Conservation (phyloP, 257 asterid species). For the Rhazya stricta region DNA sequence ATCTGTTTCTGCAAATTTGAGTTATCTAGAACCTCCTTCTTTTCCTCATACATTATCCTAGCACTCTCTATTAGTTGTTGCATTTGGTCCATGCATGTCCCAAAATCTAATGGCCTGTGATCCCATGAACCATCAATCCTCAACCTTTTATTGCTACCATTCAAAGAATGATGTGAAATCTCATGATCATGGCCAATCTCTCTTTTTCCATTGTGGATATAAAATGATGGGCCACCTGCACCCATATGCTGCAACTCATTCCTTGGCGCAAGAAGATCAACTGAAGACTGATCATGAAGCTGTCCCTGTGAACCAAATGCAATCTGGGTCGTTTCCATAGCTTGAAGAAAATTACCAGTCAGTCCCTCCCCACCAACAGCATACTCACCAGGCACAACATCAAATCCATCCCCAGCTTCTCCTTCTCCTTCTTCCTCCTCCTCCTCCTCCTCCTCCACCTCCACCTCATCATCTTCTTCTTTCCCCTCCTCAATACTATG, state of each 20-base stretch:
- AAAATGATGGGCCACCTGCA: slow-evolving; percentile 30
- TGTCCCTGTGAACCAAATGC: slow-evolving; percentile 47
- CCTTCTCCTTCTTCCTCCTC: slow-evolving; percentile 37
- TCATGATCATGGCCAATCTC: slow-evolving; percentile 48
- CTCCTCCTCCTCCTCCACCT: slow-evolving; percentile 24
- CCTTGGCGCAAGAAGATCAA: slow-evolving; percentile 28
- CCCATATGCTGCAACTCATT: slow-evolving; percentile 38
- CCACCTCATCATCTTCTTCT: slow-evolving; percentile 33
- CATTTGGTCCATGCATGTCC: slow-evolving; percentile 55
- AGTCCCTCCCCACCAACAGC: slow-evolving; percentile 49
- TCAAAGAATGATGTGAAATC: slow-evolving; percentile 28
- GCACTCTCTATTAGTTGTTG: slow-evolving; percentile 44
- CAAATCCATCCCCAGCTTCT: slow-evolving; percentile 36
- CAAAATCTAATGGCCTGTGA: slow-evolving; percentile 42
- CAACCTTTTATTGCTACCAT: slow-evolving; percentile 53
- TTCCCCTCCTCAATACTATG: slow-evolving; percentile 22
- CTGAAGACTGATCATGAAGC: slow-evolving; percentile 37
- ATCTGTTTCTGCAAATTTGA: slow-evolving; percentile 43
- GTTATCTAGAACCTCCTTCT: slow-evolving; percentile 42
- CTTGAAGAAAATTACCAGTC: slow-evolving; percentile 62
- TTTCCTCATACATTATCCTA: slow-evolving; percentile 39
- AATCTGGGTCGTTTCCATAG: slow-evolving; percentile 44
- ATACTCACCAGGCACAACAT: slow-evolving; percentile 33
- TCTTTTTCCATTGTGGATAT: slow-evolving; percentile 54
- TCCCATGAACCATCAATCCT: slow-evolving; percentile 55